Base-by-base conservation (phyloP, 2,329 filamentous ascomycete genomes). In the Colletotrichum orchidophilum region DNA sequence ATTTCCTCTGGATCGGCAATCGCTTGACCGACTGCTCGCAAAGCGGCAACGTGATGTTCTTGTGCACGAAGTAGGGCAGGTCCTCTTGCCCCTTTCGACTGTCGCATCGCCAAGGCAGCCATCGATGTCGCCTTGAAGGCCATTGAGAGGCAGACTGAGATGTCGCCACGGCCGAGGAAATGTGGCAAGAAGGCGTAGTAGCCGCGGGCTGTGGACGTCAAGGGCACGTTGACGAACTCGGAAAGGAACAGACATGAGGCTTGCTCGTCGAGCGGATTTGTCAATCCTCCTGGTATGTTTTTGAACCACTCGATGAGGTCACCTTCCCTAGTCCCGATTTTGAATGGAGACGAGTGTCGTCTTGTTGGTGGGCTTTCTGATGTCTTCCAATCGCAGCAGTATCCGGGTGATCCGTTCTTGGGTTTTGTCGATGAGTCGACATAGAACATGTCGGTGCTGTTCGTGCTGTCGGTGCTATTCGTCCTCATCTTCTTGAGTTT, bases 61-160 rank as follows among this genome's bases (percentile, higher is more conserved):
- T 74, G 73, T 1, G 73, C 73, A 6, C 63, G 54, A 5, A 69
- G 18, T 2, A 73, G 24, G 12, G 68, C 71, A 13, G 46, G n/a
- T 0, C 59, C 62, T 29, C 63, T 62, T 26, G 26, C 35, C 2
- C 63, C 39, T 7, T 62, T 73, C 5, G 64, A 52, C 18, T 63
- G 73, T 5, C 64, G 63, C 63, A 70, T 69, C 8, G 71, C 71
- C 53, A 73, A 42, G 5, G 71, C 62, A 2, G 68, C 71, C 63
- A 74, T 64, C 3, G 73, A 73, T n/a, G 69, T 64, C 6, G 73
- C 68, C n/a, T 68, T 74, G 66, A 67, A 74, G 0, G 72, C 70
- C 26, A 50, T 26, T 4, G 70, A 61, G 1, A 74, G 54, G 33
- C 70, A 73, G 27, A 70, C 55, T 6, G 72, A 70, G 2, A 73